Evolutionary conservation across 2,329 filamentous ascomycete species (phyloP), one percentile per base, ranked within the genome.

Genomic region (Penicillium sp.): DNA sequence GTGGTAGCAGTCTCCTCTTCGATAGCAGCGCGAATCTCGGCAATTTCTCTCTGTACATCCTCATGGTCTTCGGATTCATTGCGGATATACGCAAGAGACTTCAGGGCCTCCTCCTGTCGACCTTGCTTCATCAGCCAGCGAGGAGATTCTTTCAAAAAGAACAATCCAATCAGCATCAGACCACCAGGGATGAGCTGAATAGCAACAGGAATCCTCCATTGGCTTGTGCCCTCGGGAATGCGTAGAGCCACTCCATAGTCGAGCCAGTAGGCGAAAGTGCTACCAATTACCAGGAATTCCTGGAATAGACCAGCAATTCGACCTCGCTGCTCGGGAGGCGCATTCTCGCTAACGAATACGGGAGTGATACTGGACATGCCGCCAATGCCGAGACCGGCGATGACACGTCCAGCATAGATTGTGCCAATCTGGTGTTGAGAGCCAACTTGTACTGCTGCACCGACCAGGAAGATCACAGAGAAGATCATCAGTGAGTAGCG

Each of bases 51-150:
- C 39, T 65, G 54, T 10, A 74, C 63, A 9, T 49, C 55, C 18
- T 67, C 67, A 39, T 61, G 67, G 29, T 61, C 55, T 8, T 56
- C 42, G 1, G 64, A 28, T 46, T 71, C 70, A 53, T 69, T 71
- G 4, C 71, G 69, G 49, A 75, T 74, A 52, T 73, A 73, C 9
- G 70, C 66, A 1, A 77, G 63, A 0, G 71, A 70, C 10, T 61
- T 54, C 8, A 70, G 71, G 1, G 80, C 81, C 18, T 79, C 77
- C 4, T 75, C 68, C 16, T 77, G 67, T 2, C 75, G 74, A 51
- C 77, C 77, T 69, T 82, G 78, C 61, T 79, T 77, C n/a, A 80
- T 76, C n/a, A 83, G 73, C 79, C 79, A 83, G 16, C 81, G 76
- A 1, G 81, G 79, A 2, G 75, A 79, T 54, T 83, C 81, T 49